These are phyloP conservation scores for Aristolochia californica DNA, from an alignment of 164 flowering plant species.

Conservation along the genomic window DNA sequence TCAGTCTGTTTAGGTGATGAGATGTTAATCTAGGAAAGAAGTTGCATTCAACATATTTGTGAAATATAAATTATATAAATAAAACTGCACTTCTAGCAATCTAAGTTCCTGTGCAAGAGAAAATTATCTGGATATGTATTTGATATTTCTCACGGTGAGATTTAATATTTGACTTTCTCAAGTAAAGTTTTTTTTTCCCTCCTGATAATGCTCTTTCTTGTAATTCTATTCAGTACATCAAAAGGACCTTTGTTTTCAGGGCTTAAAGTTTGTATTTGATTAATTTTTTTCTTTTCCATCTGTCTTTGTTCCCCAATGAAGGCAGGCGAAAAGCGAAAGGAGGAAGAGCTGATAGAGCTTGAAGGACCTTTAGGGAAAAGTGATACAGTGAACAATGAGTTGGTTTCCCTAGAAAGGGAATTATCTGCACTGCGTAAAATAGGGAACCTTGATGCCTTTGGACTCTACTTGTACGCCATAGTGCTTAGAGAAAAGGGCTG, in stretches of 20 bases:
- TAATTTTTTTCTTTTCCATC: background rate
- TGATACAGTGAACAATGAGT: constrained; percentile 61
- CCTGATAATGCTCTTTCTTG: constrained; percentile 6
- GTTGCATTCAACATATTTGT: constrained; percentile 23
- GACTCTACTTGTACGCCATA: constrained; percentile 75
- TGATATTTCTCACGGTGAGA: too few species aligned
- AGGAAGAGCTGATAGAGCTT: constrained; percentile 88
- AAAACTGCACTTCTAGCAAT: background rate
- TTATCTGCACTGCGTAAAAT: constrained; percentile 52
- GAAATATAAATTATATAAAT: constrained; percentile 10
- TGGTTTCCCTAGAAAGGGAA: constrained; percentile 70
- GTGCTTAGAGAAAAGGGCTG: constrained; percentile 79
- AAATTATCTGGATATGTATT: too few species aligned
- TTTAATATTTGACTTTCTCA: too few species aligned
- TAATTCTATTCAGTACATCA: too few species aligned
- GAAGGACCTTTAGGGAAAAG: constrained; percentile 86
- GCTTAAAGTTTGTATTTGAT: background rate
- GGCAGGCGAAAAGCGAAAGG: constrained; percentile 99
- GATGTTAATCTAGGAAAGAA: too few species aligned
- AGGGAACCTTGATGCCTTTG: constrained; percentile 78
- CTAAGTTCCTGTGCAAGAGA: constrained; percentile 5
- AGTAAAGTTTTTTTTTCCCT: background rate
- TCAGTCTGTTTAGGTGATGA: too few species aligned
- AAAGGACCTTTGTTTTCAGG: background rate
- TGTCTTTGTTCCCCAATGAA: constrained; percentile 20